These are phyloP conservation scores for Gamsiella multidivaricata DNA, from an alignment of 192 early-diverging fungal species.

Conservation along the genomic window DNA sequence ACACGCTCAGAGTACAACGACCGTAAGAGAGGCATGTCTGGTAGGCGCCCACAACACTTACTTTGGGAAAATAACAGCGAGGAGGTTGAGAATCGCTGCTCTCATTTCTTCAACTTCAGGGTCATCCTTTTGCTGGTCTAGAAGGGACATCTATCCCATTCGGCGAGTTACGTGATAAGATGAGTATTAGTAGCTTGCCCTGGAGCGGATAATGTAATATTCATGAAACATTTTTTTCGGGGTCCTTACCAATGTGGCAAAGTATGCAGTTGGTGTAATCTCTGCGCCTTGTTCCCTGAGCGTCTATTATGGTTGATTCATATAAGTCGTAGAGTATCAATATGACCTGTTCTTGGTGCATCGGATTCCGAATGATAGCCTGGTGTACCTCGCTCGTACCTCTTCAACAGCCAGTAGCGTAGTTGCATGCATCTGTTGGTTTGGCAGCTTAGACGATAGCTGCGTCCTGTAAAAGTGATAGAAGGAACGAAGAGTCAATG, in stretches of 20 bases:
- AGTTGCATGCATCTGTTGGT: constrained; percentile 85
- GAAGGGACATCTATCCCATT: constrained; percentile 62
- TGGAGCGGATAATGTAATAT: background rate
- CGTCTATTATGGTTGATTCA: too few species aligned
- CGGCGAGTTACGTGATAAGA: background rate
- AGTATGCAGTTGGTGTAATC: constrained; percentile 85
- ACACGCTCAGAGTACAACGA: background rate
- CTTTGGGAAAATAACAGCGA: constrained; percentile 80
- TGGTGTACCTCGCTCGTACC: too few species aligned
- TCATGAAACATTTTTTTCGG: background rate
- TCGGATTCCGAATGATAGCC: too few species aligned
- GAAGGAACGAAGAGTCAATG: background rate
- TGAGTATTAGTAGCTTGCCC: background rate
- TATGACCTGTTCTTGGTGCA: too few species aligned
- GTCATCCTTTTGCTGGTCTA: constrained; percentile 59
- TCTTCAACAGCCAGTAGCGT: constrained; percentile 78
- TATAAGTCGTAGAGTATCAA: too few species aligned
- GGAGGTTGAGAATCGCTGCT: constrained; percentile 81
- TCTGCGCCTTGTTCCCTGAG: constrained; percentile 79
- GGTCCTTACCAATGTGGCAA: constrained; percentile 79
- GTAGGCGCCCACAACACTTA: constrained; percentile 33
- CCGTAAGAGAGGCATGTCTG: too few species aligned
- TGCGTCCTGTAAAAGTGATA: constrained; percentile 62
- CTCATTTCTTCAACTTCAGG: constrained; percentile 55
- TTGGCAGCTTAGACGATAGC: constrained; percentile 78